These are phyloP conservation scores for Neonectria sp. DNA, from an alignment of 2,329 filamentous ascomycete genomes.

Conservation along the genomic window DNA sequence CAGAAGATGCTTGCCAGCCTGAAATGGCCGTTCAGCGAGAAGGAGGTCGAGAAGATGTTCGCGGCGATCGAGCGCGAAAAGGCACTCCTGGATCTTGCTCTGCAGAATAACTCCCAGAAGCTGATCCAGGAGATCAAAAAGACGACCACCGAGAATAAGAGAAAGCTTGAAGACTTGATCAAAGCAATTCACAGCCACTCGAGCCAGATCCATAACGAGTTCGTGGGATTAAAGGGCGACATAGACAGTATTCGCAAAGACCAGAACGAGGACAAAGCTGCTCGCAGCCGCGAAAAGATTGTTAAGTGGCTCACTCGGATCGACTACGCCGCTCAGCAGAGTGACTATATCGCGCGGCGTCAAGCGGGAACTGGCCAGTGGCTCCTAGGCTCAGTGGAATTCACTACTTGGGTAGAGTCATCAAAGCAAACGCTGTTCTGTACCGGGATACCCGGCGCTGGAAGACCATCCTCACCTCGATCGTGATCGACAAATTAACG, in stretches of 20 bases:
- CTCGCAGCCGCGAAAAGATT: not conserved
- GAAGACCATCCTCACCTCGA: no score
- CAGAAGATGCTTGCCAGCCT: not conserved
- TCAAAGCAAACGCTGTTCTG: not conserved
- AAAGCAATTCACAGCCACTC: no score
- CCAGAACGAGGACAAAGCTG: no score
- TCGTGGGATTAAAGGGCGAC: no score
- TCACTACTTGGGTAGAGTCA: not conserved
- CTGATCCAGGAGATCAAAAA: no score
- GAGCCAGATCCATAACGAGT: no score
- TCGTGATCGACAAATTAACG: no score
- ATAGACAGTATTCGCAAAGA: no score
- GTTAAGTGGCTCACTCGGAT: not conserved
- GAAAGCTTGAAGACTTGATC: no score
- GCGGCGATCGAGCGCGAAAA: constrained; percentile 6
- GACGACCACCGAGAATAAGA: no score
- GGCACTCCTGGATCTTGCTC: not conserved
- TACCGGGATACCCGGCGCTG: no score
- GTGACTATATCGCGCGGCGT: not conserved
- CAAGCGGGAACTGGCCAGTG: constrained; percentile 2
- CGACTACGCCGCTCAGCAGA: not conserved
- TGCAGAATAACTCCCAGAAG: not conserved
- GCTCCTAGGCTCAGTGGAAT: not conserved
- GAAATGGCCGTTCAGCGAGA: constrained; percentile 34
- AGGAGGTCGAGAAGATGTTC: constrained; percentile 27